Base-by-base conservation (phyloP, 2,329 filamentous ascomycete genomes). In the Calonectria naviculata region DNA sequence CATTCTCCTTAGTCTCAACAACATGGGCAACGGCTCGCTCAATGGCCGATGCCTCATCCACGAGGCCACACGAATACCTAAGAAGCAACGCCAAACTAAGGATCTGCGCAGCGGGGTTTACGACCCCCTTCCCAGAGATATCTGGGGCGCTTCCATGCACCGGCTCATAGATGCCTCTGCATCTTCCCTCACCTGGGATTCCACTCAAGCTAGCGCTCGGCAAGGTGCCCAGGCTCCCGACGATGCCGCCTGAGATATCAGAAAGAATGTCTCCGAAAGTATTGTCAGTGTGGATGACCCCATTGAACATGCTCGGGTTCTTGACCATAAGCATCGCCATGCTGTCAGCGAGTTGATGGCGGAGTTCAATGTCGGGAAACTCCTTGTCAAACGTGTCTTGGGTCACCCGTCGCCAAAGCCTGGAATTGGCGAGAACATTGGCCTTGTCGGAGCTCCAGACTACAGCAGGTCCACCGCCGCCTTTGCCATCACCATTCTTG, bases 141-240 rank as follows among this genome's bases (percentile, higher is more conserved):
- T 95, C 93, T 13, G 93, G 93, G 2, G 93, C 93, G 64, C 79
- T 89, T 85, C 92, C 93, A 80, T 95, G 93, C 66, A 95, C 93
- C 5, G 93, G 93, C 84, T 95, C 93, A 79, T 94, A 95, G 76
- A 94, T 93, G 72, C 93, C 92, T 75, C 93, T 94, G 76, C 81
- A 83, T n/a, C 75, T 77, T n/a, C 78, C 80, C 21, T 82, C 71
- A 2, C 81, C 80, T 0, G 84, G 84, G 3, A 87, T 80, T 2
- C 84, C 86, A 0, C 83, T 81, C 2, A 87, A 80, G 56, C 84
- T 85, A 4, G 86, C 86, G 62, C 84, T 86, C 0, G 86, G 86
- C 0, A 87, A 76, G 1, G 84, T 78, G 1, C 86, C 86, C 1
- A 88, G 81, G 1, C 82, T 86, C 24, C 86, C 86, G 0, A 83